Conservation (phyloP, 73 alveolate genomes). For the Tetrahymena elliotti region DNA sequence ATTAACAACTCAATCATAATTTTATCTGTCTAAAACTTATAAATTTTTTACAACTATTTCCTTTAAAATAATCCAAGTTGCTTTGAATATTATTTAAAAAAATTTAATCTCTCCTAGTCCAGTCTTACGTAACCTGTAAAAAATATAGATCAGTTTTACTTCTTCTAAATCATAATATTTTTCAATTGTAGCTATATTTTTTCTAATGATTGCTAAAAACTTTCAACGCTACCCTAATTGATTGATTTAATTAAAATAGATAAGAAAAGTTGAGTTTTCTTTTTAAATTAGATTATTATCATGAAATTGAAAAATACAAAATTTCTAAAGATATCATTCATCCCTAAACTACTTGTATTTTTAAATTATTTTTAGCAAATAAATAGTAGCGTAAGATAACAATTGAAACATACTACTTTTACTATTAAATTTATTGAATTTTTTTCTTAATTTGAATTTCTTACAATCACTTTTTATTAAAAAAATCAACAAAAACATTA, state of each 20-base stretch:
- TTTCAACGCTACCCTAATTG: not conserved
- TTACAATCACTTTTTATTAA: no score
- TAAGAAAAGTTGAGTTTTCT: not conserved
- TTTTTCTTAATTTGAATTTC: not conserved
- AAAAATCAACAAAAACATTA: not conserved
- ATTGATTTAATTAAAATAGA: no score
- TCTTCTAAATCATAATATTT: not conserved
- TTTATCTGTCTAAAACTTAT: no score
- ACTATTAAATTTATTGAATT: no score
- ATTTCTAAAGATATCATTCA: no score
- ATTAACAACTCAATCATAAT: no score
- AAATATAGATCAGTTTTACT: not conserved
- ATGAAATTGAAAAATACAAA: not conserved
- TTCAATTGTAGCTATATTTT: not conserved
- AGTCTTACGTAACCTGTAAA: no score
- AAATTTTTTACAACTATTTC: not conserved
- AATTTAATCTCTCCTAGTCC: not conserved
- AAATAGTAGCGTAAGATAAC: not conserved
- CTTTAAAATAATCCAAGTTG: not conserved
- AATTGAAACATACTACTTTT: no score
- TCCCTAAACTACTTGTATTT: not conserved
- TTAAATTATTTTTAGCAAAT: not conserved
- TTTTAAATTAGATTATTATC: no score
- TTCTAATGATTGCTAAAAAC: not conserved
- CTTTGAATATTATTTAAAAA: not conserved